Conservation (phyloP, 371 early-diverging fungal species). For the Dichotomocladium elegans region DNA sequence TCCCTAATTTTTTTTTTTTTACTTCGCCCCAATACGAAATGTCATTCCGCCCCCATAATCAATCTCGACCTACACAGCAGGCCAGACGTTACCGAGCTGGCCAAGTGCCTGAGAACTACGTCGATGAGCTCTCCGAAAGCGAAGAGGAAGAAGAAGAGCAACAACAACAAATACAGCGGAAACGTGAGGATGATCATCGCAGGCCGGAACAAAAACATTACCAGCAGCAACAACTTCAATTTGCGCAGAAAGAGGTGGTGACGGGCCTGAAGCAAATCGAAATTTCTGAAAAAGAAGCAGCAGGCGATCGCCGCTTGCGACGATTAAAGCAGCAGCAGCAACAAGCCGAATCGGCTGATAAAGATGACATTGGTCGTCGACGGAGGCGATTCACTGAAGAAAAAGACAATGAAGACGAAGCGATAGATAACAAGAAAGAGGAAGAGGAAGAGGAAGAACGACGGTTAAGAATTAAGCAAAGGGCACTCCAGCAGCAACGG, state of each 20-base stretch:
- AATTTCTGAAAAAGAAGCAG: conserved; percentile 42
- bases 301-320: conserved; percentile 39
- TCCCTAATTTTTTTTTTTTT: too few species aligned
- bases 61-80: conserved; percentile 40
- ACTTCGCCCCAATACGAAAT: too few species aligned
- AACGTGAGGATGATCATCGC: too few species aligned
- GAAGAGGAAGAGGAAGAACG: conserved; percentile 40
- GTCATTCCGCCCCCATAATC: conserved; percentile 3
- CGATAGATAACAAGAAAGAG: conserved; percentile 20
- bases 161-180: conserved; percentile 21
- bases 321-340: conserved; percentile 39
- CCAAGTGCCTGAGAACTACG: conserved; percentile 55
- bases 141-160: conserved; percentile 40
- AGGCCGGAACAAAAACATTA: conserved; percentile 23
- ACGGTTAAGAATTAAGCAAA: conserved; percentile 43
- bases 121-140: conserved; percentile 52
- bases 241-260: conserved; percentile 44
- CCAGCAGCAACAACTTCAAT: conserved; percentile 20
- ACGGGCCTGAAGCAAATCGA: conserved; percentile 40
- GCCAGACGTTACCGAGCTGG: conserved; percentile 62
- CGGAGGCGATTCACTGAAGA: conserved; percentile 27
- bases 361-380: conserved; percentile 27
- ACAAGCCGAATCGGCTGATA: conserved; percentile 2
- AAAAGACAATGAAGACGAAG: conserved; percentile 20
- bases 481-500: conserved; percentile 24